Base-by-base conservation (phyloP, 108 stramenopile genomes). In the Aureococcus anophagefferens region DNA sequence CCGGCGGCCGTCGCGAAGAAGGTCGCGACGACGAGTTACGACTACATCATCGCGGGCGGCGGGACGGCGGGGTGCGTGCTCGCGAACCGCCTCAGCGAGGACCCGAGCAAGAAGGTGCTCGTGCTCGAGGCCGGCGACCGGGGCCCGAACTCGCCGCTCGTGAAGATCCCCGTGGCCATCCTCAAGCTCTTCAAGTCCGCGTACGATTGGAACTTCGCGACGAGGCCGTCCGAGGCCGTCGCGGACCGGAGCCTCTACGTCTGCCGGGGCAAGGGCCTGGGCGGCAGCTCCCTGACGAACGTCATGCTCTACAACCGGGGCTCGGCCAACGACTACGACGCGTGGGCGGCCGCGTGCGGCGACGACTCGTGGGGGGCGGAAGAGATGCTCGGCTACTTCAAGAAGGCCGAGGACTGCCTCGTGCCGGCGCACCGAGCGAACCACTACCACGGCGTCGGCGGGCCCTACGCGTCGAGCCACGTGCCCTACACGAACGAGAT, bases 41-140 rank as follows among this genome's bases (percentile, higher is more conserved):
- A 91, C 40, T 91, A 90, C 72, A 86, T 93, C 33, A 76, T 93
- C 46, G 85, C 89, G 18, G 92, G 92, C 68, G 90, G 84, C 11
- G 92, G 92, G 16, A 77, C 84, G 9, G 85, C 87, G 28, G 92
- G 92, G 0, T 86, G 87, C 63, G 77, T 91, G 31, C 71, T 86
- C 30, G 92, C 92, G 30, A 76, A 84, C 44, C 72, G 82, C 33
- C 82, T 93, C 64, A 59, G 67, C 25, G 46, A 68, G 59, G 76
- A 76, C 46, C 37, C 66, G n/a, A 69, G 70, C 33, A 72, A 72
- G 63, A 63, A 51, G 32, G 85, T 81, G 21, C 72, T 86, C 35
- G 64, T 80, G 71, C 65, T 86, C 64, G 81, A 83, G 72, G 82
- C 82, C 40, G 82, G 82, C 30, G n/a, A n/a, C n/a, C n/a, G n/a